Conservation (phyloP, 129 eudicot genomes). For the Chrysanthemum seticuspe region DNA sequence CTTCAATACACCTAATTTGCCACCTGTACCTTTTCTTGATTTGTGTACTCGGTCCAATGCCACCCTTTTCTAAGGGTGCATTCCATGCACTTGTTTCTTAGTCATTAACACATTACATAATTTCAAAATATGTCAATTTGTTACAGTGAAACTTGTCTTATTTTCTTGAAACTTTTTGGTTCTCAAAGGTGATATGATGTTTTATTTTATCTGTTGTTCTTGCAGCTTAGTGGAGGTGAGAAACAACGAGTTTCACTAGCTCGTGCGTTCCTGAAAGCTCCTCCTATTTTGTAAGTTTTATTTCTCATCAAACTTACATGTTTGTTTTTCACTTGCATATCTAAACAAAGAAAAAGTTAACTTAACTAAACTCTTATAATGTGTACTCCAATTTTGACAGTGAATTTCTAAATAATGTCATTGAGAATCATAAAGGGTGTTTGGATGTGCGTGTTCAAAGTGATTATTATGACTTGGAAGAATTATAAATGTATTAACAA, state of each 20-base stretch:
- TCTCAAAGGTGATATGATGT: neutral
- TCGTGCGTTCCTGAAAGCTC: constrained; percentile 91
- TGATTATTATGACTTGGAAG: neutral
- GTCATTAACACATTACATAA: too few relatives aligned
- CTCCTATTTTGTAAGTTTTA: constrained; percentile 69
- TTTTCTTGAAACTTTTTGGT: too few relatives aligned
- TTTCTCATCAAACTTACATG: neutral
- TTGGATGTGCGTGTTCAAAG: neutral
- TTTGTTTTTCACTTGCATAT: neutral
- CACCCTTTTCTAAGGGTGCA: too few relatives aligned
- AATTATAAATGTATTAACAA: neutral
- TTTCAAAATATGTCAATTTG: too few relatives aligned
- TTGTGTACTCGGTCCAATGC: too few relatives aligned
- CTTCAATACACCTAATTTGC: too few relatives aligned
- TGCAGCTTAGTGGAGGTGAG: constrained; percentile 99
- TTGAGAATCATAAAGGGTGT: constrained; percentile 3
- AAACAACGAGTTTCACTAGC: constrained; percentile 96
- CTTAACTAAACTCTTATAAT: neutral
- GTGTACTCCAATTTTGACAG: neutral
- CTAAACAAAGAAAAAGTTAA: constrained; percentile 1
- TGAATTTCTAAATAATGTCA: neutral
- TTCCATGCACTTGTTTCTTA: too few relatives aligned
- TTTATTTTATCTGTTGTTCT: constrained; percentile 9
- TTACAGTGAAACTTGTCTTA: too few relatives aligned
- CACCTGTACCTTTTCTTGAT: too few relatives aligned